These are phyloP conservation scores for Paecilomyces variotii DNA, from an alignment of 2,329 filamentous ascomycete species.

Conservation along the genomic window DNA sequence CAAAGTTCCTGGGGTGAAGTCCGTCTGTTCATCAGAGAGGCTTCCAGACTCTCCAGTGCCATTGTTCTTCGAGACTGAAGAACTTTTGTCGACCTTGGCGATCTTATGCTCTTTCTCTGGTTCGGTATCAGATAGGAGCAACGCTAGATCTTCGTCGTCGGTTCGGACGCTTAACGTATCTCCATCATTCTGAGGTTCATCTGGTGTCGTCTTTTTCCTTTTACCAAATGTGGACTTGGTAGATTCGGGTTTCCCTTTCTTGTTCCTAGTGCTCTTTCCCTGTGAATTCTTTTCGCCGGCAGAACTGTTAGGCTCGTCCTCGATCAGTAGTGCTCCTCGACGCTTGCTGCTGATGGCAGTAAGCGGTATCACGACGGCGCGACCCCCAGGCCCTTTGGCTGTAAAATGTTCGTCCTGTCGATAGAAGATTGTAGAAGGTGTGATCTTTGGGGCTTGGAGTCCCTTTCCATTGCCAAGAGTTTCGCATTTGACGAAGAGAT, in stretches of 20 bases:
- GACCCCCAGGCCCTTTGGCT: constrained; percentile 32
- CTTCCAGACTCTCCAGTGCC: not conserved
- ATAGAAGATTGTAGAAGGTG: constrained; percentile 15
- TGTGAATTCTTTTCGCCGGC: not conserved
- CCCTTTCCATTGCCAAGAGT: not conserved
- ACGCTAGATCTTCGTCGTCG: constrained; percentile 38
- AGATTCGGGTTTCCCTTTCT: not conserved
- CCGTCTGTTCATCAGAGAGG: constrained; percentile 30
- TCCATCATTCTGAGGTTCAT: constrained; percentile 20
- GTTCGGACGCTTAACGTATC: constrained; percentile 42
- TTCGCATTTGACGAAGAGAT: constrained; percentile 57
- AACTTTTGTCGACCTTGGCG: not conserved
- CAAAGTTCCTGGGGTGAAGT: constrained; percentile 62
- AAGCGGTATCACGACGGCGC: constrained; percentile 44
- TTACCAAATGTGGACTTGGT: not conserved
- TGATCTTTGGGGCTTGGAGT: not conserved
- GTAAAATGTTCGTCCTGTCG: constrained; percentile 28
- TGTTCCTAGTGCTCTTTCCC: not conserved
- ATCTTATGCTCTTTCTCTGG: constrained; percentile 6
- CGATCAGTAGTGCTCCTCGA: constrained; percentile 15
- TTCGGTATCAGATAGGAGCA: constrained; percentile 32
- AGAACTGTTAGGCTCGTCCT: not conserved
- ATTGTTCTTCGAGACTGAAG: not conserved
- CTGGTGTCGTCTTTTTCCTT: not conserved
- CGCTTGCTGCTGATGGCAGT: constrained; percentile 42